Base-by-base conservation (phyloP, 1,139 yeast genomes). In the Wickerhamomyces sp. region DNA sequence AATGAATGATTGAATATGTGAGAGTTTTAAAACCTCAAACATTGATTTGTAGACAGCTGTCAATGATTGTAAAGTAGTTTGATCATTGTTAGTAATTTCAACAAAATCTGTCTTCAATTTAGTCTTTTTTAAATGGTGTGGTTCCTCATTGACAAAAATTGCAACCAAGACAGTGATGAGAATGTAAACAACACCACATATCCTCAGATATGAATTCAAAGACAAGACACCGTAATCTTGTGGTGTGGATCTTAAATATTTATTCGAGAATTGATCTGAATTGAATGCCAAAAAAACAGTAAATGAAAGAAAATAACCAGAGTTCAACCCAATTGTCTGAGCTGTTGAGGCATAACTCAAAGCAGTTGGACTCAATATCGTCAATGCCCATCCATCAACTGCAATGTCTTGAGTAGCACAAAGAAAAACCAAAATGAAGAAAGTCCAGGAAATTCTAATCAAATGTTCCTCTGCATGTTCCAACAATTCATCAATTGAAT, bases 361-460 rank as follows among this genome's bases (percentile, higher is more conserved):
- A 16, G 94, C 84, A 28, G 76, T 77, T 17, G 78, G 79, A 14
- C 89, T 78, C 36, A 91, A 66, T 34, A 91, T 76, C 2, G 96
- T 91, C 53, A 91, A 64, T 0, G 97, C 97, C 98, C 98, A 91
- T 6, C 98, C 98, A 61, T 91, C 99, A 13, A 91, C 98, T 1
- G 98, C 97, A 37, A 91, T 91, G 57, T 91, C 99, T 58, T 91
- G 98, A 0, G 99, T 91, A 3, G 98, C 97, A 62, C 96, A 89
- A 40, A 91, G 68, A 40, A 91, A 75, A 28, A 91, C 91, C 40
- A 93, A 63, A 16, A 77, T 45, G 50, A 89, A 85, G 60, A 91
- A 91, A 39, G 76, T 70, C 37, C 57, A 52, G 0, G 89, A 80
- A 41, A 87, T 75, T 10, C 57, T 54, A 5, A 63, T 54, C 41